phyloP scores from a whole-genome alignment of 2,329 filamentous ascomycete genomes.

The Elsinoe ampelina region DNA sequence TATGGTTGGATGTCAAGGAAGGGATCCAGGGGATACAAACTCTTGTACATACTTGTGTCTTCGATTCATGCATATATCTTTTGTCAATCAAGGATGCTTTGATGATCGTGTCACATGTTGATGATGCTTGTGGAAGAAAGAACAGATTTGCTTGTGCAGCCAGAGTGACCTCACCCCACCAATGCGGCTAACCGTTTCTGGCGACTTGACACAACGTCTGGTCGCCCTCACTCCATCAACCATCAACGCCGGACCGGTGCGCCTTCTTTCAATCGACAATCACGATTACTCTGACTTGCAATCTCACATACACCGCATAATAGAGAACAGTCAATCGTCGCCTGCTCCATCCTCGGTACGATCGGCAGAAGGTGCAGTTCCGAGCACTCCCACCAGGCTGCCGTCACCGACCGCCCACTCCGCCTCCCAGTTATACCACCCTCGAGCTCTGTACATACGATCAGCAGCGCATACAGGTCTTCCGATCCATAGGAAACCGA shows the following conservation, averaged over 20 bases:
- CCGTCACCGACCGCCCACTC: not conserved
- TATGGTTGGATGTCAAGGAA: not conserved
- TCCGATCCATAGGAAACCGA: not conserved
- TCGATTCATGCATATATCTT: not conserved
- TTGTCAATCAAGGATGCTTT: not conserved
- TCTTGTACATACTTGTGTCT: not conserved
- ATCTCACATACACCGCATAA: not conserved
- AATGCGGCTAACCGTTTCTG: conserved; percentile 9
- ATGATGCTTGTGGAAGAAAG: not conserved
- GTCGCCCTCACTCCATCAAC: conserved; percentile 11
- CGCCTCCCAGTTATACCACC: not conserved
- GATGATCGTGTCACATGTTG: not conserved
- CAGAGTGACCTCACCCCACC: not conserved
- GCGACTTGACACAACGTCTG: conserved; percentile 13
- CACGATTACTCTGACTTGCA: conserved; percentile 2
- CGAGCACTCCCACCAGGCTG: not conserved
- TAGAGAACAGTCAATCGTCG: not conserved
- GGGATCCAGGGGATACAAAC: not conserved
- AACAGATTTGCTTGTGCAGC: not conserved
- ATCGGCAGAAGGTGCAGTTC: not conserved
- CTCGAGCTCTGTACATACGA: conserved; percentile 1
- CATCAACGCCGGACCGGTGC: conserved; percentile 1
- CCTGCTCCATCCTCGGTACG: not conserved
- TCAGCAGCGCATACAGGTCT: not conserved
- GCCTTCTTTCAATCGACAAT: not conserved